These are phyloP conservation scores for Malassezia yamatoensis DNA, from an alignment of 1,284 basidiomycete species.

Conservation along the genomic window DNA sequence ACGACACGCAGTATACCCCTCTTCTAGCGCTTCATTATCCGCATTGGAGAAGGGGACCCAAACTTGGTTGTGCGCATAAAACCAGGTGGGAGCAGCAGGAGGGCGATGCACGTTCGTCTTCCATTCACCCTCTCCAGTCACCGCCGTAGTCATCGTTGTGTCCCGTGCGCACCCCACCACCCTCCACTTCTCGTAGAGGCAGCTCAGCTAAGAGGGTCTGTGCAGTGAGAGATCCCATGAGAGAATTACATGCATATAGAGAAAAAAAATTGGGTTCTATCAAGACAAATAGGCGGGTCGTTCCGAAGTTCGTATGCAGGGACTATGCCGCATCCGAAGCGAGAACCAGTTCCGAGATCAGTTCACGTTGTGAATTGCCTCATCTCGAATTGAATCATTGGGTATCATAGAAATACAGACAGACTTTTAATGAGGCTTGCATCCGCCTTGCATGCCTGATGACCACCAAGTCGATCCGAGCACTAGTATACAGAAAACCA, in stretches of 20 bases:
- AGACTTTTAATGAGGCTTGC: background rate
- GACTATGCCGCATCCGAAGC: too few relatives aligned
- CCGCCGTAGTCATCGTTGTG: background rate
- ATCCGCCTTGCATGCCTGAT: slow-evolving; percentile 30
- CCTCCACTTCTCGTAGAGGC: background rate
- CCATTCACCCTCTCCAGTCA: background rate
- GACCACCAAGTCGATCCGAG: slow-evolving; percentile 40
- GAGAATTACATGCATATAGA: too few relatives aligned
- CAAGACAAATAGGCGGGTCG: too few relatives aligned
- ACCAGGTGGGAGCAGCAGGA: slow-evolving; percentile 20
- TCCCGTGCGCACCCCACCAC: background rate
- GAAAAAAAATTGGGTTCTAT: too few relatives aligned
- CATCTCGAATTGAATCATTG: too few relatives aligned
- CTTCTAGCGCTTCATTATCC: slow-evolving; percentile 33
- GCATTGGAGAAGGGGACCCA: slow-evolving; percentile 36
- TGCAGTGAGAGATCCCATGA: too few relatives aligned
- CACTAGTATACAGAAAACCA: slow-evolving; percentile 33
- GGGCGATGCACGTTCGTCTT: background rate
- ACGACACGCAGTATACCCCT: slow-evolving; percentile 15
- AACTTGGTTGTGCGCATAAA: slow-evolving; percentile 32
- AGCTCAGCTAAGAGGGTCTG: background rate
- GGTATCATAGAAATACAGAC: too few relatives aligned
- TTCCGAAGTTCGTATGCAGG: too few relatives aligned
- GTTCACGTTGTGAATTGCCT: too few relatives aligned
- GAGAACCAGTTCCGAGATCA: too few relatives aligned